Base-by-base conservation (phyloP, 257 asterid genomes). In the Solanum chmielewskii region DNA sequence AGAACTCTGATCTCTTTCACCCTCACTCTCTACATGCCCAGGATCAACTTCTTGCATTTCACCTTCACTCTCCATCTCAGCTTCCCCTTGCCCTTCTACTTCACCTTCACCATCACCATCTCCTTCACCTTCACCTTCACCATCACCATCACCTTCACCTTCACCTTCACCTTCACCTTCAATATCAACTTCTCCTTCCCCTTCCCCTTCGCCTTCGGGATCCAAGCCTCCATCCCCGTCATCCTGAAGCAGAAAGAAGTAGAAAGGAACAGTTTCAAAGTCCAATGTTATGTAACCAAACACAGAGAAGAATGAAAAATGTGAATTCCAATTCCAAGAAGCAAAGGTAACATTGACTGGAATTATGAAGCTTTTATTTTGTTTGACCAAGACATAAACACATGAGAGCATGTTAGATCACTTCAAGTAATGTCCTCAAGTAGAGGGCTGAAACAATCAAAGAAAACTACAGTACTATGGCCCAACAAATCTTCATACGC, bases 1-100 rank as follows among this genome's bases (percentile, higher is more conserved):
- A 82, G 98, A 94, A 90, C 97, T 93, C 91, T 91, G 94, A 59
- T 93, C 97, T 88, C 94, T 93, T 92, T 97, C 99, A 47, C 91
- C 95, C 90, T 94, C 98, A 62, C 98, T 94, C 92, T 96, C 98
- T 35, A 91, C 98, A 21, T 81, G 94, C 85, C 88, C 88, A 56
- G 86, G 93, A 87, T 94, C 93, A 68, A 87, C 90, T 49, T 94
- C 97, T 69, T 88, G 96, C 78, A 93, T 91, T 89, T 95, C 98
- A 83, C 90, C 98, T 85, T 95, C 98, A 81, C 93, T 93, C 93
- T 94, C 98, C 87, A 95, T 77, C 86, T 93, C 98, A 21, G 90
- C 96, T 88, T 93, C 95, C 70, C 95, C 94, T 45, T 90, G 95
- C 78, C 94, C 98, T 89, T 95, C 97, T 77, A 88, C 92, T 87